A percentile compares a stretch with the other conserved stretches of the same genome.
These are phyloP conservation scores for Castanopsis chinensis DNA, from an alignment of 306 rosid genomes.

Conservation along the genomic window DNA sequence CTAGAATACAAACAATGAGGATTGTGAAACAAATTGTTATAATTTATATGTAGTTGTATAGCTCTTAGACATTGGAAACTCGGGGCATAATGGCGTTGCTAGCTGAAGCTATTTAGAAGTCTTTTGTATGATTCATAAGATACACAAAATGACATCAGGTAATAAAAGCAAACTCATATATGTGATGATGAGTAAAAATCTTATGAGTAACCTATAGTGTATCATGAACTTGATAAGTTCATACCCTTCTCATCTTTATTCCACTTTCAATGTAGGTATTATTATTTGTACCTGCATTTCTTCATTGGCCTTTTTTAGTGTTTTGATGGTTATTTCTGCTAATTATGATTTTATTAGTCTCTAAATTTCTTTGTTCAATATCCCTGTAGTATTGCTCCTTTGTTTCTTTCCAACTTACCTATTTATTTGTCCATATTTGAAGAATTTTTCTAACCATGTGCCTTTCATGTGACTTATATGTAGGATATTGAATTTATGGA, in stretches of 20 bases:
- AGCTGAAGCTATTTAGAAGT: not conserved
- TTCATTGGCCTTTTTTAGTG: not conserved
- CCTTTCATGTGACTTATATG: constrained; percentile 6
- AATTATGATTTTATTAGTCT: not conserved
- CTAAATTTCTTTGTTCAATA: not conserved
- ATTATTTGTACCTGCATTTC: not conserved
- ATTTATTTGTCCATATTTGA: not conserved
- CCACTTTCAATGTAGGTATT: not conserved
- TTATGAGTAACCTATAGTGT: not conserved
- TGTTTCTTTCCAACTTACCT: not conserved
- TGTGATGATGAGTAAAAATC: not conserved
- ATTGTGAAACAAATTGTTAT: no score
- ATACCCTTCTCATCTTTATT: not conserved
- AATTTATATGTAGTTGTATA: not conserved
- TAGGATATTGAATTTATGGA: constrained; percentile 93
- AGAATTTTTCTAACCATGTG: constrained; percentile 10
- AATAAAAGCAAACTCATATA: not conserved
- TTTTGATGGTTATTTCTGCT: not conserved
- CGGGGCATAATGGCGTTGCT: not conserved
- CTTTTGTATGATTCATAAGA: not conserved
- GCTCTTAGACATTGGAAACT: not conserved
- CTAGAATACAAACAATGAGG: no score
- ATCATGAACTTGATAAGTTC: not conserved
- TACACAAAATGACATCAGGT: not conserved
- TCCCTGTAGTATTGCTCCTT: not conserved